These are phyloP conservation scores for Candida fluviatilis DNA, from an alignment of 805 yeast species.

Conservation along the genomic window DNA sequence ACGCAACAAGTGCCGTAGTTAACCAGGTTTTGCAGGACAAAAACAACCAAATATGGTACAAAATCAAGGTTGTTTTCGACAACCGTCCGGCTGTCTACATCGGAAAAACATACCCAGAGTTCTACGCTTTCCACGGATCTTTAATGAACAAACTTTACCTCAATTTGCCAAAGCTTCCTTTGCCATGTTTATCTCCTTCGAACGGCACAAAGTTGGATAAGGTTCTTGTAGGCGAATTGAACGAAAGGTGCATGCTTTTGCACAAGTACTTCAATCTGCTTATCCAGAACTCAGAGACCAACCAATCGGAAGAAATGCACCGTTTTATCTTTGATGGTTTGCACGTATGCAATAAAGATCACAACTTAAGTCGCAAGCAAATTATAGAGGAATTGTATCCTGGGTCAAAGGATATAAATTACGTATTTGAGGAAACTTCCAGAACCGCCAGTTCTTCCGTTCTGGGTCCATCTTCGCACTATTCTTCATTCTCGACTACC, in stretches of 20 bases:
- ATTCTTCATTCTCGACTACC: constrained; percentile 16
- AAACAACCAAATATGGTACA: constrained; percentile 28
- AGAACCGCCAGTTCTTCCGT: too few species aligned
- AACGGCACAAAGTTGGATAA: constrained; percentile 8
- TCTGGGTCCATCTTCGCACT: background rate
- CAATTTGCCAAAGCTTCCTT: constrained; percentile 27
- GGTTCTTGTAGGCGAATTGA: constrained; percentile 13
- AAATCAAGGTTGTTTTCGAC: constrained; percentile 21
- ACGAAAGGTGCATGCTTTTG: constrained; percentile 20
- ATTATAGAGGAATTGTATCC: constrained; percentile 14
- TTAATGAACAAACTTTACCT: constrained; percentile 9
- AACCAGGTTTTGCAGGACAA: constrained; percentile 23
- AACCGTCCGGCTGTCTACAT: constrained; percentile 18
- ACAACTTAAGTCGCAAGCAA: constrained; percentile 2
- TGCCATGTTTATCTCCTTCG: constrained; percentile 15
- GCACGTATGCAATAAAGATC: background rate
- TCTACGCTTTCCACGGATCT: constrained; percentile 27
- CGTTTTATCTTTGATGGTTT: constrained; percentile 8
- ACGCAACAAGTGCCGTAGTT: constrained; percentile 15
- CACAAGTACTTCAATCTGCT: constrained; percentile 22
- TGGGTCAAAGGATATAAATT: constrained; percentile 13
- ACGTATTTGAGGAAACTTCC: background rate
- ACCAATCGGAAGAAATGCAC: constrained; percentile 7
- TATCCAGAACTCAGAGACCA: constrained; percentile 11
- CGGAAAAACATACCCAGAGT: constrained; percentile 33